A percentile compares a stretch with the other conserved stretches of the same genome.
Conservation (phyloP, 116 monocot species). For the Posidonia oceanica region DNA sequence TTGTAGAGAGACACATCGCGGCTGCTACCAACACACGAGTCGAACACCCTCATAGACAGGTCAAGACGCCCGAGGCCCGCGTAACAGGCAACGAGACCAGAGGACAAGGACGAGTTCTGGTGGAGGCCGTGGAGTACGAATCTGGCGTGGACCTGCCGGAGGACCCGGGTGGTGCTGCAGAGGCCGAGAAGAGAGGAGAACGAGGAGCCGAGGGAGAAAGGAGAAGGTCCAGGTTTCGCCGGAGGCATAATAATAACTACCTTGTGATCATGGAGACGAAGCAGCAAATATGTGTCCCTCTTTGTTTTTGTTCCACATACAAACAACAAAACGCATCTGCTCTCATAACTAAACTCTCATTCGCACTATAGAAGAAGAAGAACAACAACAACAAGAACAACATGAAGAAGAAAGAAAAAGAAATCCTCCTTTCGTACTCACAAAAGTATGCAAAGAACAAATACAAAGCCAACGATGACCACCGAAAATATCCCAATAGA, state of each 20-base stretch:
- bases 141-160: conserved; percentile 31
- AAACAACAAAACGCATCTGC: too few relatives aligned
- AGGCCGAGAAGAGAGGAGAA: conserved; percentile 13
- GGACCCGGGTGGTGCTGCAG: conserved; percentile 13
- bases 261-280: too few relatives aligned
- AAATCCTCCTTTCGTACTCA: too few relatives aligned
- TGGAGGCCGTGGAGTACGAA: conserved; percentile 32
- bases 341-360: too few relatives aligned
- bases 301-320: too few relatives aligned
- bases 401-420: too few relatives aligned
- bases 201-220: neutral
- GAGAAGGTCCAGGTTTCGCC: neutral
- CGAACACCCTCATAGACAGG: conserved; percentile 14
- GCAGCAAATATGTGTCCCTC: too few relatives aligned
- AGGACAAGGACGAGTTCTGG: conserved; percentile 26
- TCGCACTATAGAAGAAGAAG: too few relatives aligned
- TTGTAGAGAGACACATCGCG: conserved; percentile 7
- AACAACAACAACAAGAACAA: too few relatives aligned
- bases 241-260: neutral
- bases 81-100: conserved; percentile 20
- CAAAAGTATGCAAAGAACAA: too few relatives aligned
- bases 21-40: neutral
- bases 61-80: conserved; percentile 8
- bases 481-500: too few relatives aligned
- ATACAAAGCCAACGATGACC: too few relatives aligned